Evolutionary conservation across 768 basidiomycete species (phyloP).

Genomic region (Amanita pseudoporphyria): DNA sequence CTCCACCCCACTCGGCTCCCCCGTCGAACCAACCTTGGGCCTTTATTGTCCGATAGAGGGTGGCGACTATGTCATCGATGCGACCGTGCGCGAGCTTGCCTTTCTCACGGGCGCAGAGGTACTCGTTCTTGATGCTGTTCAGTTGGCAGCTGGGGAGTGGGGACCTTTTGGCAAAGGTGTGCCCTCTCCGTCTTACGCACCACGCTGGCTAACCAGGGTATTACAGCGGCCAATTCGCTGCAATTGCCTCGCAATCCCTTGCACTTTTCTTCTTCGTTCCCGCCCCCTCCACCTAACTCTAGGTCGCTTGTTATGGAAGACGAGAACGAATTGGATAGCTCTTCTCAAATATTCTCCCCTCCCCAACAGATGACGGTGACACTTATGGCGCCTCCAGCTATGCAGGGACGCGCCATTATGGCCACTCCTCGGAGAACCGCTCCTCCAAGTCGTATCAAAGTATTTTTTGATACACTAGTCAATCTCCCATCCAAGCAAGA

Average conservation of each 20-base stretch:
- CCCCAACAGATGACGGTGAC: constrained; percentile 34
- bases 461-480: constrained; percentile 71
- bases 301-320: constrained; percentile 32
- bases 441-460: constrained; percentile 48
- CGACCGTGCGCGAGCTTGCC: constrained; percentile 72
- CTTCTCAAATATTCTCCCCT: constrained; percentile 20
- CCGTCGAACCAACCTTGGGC: constrained; percentile 73
- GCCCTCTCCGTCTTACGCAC: constrained; percentile 7
- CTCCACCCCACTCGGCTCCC: constrained; percentile 39
- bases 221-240: constrained; percentile 56
- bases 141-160: constrained; percentile 83
- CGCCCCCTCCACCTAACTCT: constrained; percentile 15
- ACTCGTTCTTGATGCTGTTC: constrained; percentile 72
- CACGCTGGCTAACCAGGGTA: not conserved
- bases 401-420: constrained; percentile 30
- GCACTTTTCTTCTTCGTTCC: constrained; percentile 41
- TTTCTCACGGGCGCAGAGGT: constrained; percentile 69
- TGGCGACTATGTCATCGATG: constrained; percentile 73
- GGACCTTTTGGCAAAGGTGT: constrained; percentile 76
- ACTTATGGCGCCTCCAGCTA: constrained; percentile 26
- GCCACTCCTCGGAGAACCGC: constrained; percentile 31
- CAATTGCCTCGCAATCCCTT: constrained; percentile 68
- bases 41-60: constrained; percentile 83
- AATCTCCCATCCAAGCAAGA: constrained; percentile 39
- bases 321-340: constrained; percentile 30